Evolutionary conservation across 805 yeast species (phyloP), one percentile per base, ranked within the genome.

Genomic region (Jamesozyma spencerorum): DNA sequence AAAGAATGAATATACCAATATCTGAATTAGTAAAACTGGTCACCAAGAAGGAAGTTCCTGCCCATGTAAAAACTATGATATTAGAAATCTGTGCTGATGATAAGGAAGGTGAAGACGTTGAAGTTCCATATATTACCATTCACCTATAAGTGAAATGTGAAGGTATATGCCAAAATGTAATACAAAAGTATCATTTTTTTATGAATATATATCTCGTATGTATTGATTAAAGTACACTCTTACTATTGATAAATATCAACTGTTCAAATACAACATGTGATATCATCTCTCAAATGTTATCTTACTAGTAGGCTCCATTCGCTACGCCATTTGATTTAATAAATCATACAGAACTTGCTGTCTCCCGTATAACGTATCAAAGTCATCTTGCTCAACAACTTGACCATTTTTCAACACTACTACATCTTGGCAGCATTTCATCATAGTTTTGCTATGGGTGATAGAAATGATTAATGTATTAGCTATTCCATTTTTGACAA

Each of bases 21-120:
- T 79, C 94, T 2, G 74, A 84, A 47, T 67, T 90, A 52, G 84
- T 87, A 48, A 86, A 85, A 58, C 65, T 74, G n/a, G 88, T 92
- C 30, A 79, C 94, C 40, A 86, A 86, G 69, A 83, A 84, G 58
- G 85, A 84, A 15, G 65, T 92, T 35, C 82, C 87, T 12, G 58
- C 69, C 3, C 86, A 83, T 58, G 79, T 77, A 42, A 78, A 79
- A 62, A 79, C 85, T 14, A 69, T 92, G 66, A 80, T 90, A 43
- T 73, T 92, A 43, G 98, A 90, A 64, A 74, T 92, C 35, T 86
- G 95, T 60, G 84, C 90, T 46, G 97, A 92, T 55, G 98, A 92
- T 60, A 70, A 76, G 55, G 74, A 80, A 35, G 98, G 90, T 28
- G 97, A 92, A 59, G 98, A 92, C 60, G 96, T 87, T 17, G 97